Evolutionary conservation across 148 eudicot species (phyloP).

Genomic region (Drosera capensis): DNA sequence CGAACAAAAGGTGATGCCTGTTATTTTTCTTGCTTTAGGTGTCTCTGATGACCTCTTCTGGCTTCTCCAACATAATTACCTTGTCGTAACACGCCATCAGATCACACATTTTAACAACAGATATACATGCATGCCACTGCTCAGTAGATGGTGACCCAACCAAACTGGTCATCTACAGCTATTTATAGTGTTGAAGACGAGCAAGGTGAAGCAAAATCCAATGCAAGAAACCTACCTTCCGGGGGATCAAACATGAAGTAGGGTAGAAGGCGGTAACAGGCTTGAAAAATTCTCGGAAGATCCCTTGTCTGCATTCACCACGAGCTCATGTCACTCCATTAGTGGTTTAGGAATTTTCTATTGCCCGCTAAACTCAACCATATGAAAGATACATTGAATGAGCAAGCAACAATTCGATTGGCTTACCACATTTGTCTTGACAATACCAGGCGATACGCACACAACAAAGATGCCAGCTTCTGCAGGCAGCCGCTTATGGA

Average conservation of each 20-base stretch:
- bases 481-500: conserved; percentile 72
- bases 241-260: conserved; percentile 76
- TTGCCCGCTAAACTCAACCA: background rate
- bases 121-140: too few species aligned
- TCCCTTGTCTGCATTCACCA: conserved; percentile 72
- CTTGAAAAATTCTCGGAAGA: conserved; percentile 75
- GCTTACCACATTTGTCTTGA: conserved; percentile 89
- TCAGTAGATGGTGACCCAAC: background rate
- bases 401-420: conserved; percentile 9
- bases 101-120: too few species aligned
- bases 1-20: too few species aligned
- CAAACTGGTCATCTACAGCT: too few species aligned
- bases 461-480: conserved; percentile 75
- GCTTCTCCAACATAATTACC: too few species aligned
- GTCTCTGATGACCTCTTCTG: too few species aligned
- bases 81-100: too few species aligned
- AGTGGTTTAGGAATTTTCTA: background rate
- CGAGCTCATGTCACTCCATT: background rate
- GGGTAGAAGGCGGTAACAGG: conserved; percentile 63
- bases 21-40: too few species aligned
- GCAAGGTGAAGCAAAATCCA: background rate
- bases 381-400: background rate
- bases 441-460: conserved; percentile 93
- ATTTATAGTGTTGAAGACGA: too few species aligned
- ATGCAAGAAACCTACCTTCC: conserved; percentile 44